phyloP scores from a whole-genome alignment of 2,329 filamentous ascomycete species.

The Alternaria dauci region DNA sequence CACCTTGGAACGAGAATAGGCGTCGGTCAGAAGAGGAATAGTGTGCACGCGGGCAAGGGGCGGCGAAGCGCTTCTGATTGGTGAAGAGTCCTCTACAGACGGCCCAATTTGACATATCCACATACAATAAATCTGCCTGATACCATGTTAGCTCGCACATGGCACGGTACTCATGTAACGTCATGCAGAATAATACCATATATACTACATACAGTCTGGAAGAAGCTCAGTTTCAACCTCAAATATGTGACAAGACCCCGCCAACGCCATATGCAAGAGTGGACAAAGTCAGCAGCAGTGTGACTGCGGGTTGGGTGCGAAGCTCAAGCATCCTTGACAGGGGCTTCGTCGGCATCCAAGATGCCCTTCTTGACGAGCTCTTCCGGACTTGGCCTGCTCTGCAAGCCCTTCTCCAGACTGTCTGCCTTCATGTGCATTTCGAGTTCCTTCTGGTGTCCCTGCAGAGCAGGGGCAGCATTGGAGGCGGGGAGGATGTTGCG shows the following conservation, averaged over 20 bases:
- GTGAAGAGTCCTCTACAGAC: too few species aligned
- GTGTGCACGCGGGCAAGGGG: too few species aligned
- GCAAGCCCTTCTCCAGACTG: conserved; percentile 85
- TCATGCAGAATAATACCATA: too few species aligned
- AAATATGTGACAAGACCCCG: conserved; percentile 4
- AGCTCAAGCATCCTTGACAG: conserved; percentile 37
- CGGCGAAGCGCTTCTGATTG: too few species aligned
- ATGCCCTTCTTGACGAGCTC: conserved; percentile 82
- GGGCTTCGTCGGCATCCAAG: conserved; percentile 59
- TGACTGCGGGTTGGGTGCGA: neutral
- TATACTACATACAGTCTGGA: conserved; percentile 7
- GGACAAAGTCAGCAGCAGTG: neutral
- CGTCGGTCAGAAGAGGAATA: too few species aligned
- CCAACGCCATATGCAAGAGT: conserved; percentile 10
- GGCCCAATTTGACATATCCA: too few species aligned
- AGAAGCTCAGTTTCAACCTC: neutral
- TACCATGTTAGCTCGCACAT: too few species aligned
- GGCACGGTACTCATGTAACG: too few species aligned
- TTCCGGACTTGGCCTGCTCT: conserved; percentile 77
- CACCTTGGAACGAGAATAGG: too few species aligned
- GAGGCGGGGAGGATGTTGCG: conserved; percentile 87
- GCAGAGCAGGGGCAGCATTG: conserved; percentile 78
- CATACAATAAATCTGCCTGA: too few species aligned
- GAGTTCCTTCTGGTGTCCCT: conserved; percentile 83
- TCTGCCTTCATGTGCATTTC: conserved; percentile 89